Evolutionary conservation across 805 yeast species (phyloP), one percentile per base, ranked within the genome.

Genomic region (Cephaloascus fragrans): DNA sequence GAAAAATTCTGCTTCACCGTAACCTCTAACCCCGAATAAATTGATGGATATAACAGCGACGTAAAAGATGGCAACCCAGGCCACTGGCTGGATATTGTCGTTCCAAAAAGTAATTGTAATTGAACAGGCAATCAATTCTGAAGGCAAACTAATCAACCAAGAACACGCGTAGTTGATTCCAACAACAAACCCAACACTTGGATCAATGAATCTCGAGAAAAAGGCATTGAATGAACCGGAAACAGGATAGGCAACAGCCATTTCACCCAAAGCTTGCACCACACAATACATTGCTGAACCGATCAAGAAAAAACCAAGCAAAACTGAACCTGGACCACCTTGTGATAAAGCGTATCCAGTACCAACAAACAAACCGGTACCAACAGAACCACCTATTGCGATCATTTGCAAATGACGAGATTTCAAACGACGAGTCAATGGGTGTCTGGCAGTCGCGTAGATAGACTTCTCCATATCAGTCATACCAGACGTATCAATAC

Each of bases 371-470:
- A 71, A 56, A 36, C 76, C 77, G n/a, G 85, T 77, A 56, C 88
- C 86, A 45, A 80, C 77, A 43, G 80, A 71, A 48, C 85, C 84
- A 44, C 84, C 87, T 39, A 80, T 69, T 31, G 86, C 80, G 44
- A 79, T 74, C 79, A 79, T 73, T 55, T 76, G 82, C 40, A 73
- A 61, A 41, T 73, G 77, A 52, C 78, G 61, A 31, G 62, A 52
- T 43, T 64, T 63, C 42, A 73, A 58, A 28, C 68, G 64, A 46
- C 74, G 56, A 34, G 59, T 61, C 62, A 64, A 58, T 5, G 64
- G 68, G 57, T 74, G 68, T 39, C 61, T 57, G 34, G 69, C 58
- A 4, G 67, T 54, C 26, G 68, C 67, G 41, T 57, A 51, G 34
- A 61, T 53, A 31, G 67, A 52, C 49, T 56, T 62, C 45, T 68